phyloP scores from a whole-genome alignment of 2,329 filamentous ascomycete species.

The Penicillium expansum region DNA sequence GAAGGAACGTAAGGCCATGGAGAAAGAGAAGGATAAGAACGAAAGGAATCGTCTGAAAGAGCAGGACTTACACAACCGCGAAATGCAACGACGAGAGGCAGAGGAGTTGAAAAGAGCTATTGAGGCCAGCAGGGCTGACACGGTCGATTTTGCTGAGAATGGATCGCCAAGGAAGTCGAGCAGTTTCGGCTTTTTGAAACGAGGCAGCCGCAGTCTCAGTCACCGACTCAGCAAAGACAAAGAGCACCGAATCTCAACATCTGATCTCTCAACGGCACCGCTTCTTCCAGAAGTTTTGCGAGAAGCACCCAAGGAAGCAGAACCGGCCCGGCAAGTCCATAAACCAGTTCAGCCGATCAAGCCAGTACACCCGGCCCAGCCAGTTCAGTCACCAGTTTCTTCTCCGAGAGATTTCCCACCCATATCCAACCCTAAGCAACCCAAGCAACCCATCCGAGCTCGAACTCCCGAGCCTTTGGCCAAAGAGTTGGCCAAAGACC shows the following conservation, averaged over 20 bases:
- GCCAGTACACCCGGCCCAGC: background rate
- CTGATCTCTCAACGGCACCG: constrained; percentile 19
- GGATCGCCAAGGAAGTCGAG: constrained; percentile 41
- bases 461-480: constrained; percentile 13
- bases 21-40: constrained; percentile 51
- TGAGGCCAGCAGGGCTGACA: constrained; percentile 63
- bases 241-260: constrained; percentile 34
- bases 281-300: constrained; percentile 14
- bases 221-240: constrained; percentile 59
- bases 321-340: constrained; percentile 1
- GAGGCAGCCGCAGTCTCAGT: constrained; percentile 74
- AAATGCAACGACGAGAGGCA: constrained; percentile 53
- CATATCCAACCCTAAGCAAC: constrained; percentile 18
- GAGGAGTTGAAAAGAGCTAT: constrained; percentile 63
- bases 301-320: constrained; percentile 16
- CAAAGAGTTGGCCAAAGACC: constrained; percentile 14
- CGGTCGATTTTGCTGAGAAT: constrained; percentile 50
- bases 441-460: constrained; percentile 19
- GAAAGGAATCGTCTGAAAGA: constrained; percentile 56
- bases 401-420: constrained; percentile 15
- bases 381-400: constrained; percentile 13
- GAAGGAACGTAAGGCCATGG: constrained; percentile 54
- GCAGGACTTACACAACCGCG: constrained; percentile 49
- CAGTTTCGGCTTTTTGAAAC: constrained; percentile 63
- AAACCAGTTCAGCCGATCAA: background rate